Conservation (phyloP, 176 grass and related monocot species). For the Oryza punctata region DNA sequence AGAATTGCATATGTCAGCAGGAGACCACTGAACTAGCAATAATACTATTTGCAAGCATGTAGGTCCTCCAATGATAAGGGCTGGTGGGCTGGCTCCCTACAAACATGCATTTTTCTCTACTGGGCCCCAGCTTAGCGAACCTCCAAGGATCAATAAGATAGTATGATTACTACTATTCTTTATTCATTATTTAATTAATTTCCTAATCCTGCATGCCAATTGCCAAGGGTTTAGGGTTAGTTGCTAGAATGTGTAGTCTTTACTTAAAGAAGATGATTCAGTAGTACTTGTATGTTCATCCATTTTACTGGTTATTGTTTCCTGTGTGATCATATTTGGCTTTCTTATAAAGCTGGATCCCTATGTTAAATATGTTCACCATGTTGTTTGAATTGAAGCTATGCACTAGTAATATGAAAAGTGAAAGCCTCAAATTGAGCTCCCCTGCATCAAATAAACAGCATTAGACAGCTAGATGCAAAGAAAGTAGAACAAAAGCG, state of each 20-base stretch:
- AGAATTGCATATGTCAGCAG: constrained; percentile 23
- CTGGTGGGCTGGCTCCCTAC: constrained; percentile 23
- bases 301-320: background rate
- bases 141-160: background rate
- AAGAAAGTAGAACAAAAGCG: background rate
- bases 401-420: background rate
- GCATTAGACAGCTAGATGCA: background rate
- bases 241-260: background rate
- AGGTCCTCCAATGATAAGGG: constrained; percentile 25
- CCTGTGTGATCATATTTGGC: background rate
- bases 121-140: background rate
- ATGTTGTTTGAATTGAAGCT: background rate
- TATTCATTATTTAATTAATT: background rate
- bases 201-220: background rate
- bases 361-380: background rate
- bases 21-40: background rate
- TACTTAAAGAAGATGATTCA: background rate
- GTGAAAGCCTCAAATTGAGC: constrained; percentile 30
- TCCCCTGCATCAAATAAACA: background rate
- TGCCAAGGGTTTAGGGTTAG: background rate
- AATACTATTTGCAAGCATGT: constrained; percentile 36
- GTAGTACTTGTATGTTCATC: background rate
- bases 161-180: background rate
- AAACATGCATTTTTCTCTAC: constrained; percentile 11
- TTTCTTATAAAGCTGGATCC: background rate